Conservation (phyloP, 305 asterid species). For the Fraxinus latifolia region DNA sequence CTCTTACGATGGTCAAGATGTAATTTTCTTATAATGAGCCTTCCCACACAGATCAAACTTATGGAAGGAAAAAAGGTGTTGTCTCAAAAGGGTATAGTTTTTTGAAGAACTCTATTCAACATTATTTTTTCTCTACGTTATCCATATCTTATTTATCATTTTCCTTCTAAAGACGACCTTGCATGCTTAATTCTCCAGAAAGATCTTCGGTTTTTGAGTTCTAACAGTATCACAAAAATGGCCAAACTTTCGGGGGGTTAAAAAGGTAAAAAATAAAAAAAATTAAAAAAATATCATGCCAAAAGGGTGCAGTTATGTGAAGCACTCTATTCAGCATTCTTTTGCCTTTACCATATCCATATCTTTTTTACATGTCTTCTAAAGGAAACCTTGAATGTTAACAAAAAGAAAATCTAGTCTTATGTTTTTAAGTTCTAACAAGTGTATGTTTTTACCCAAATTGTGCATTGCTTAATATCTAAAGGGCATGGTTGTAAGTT, state of each 20-base stretch:
- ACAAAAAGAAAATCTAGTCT: background rate
- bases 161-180: background rate
- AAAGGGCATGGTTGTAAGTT: background rate
- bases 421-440: background rate
- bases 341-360: background rate
- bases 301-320: background rate
- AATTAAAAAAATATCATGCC: background rate
- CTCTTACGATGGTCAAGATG: background rate
- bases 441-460: background rate
- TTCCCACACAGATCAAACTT: background rate
- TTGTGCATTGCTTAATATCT: background rate
- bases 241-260: background rate
- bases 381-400: background rate
- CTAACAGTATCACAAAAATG: background rate
- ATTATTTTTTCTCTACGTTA: background rate
- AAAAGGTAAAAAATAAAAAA: background rate
- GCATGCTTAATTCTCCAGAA: background rate
- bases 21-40: background rate
- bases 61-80: background rate
- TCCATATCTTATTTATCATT: background rate
- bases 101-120: background rate
- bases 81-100: background rate
- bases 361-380: background rate
- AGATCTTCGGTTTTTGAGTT: background rate
- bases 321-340: background rate